Evolutionary conservation across 2,329 filamentous ascomycete species (phyloP).

Genomic region (Colletotrichum spinosum): DNA sequence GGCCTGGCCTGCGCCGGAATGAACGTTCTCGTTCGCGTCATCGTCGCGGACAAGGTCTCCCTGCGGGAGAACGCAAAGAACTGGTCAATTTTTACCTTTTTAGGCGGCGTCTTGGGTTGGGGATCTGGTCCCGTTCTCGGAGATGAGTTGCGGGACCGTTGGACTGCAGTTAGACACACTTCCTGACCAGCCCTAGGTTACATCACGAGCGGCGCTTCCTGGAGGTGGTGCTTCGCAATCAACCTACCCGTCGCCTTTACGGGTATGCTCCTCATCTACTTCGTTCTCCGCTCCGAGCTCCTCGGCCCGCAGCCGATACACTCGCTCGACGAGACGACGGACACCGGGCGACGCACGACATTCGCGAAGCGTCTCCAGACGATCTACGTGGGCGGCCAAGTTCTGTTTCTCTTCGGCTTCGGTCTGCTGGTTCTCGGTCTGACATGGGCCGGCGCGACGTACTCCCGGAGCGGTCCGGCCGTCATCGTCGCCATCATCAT

Average conservation of each 20-base stretch:
- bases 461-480: slow-evolving; percentile 61
- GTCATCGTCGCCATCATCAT: slow-evolving; percentile 62
- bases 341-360: slow-evolving; percentile 44
- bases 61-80: slow-evolving; percentile 71
- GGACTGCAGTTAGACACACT: too few relatives aligned
- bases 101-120: slow-evolving; percentile 67
- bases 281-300: slow-evolving; percentile 69
- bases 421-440: slow-evolving; percentile 66
- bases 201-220: slow-evolving; percentile 61
- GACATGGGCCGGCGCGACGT: slow-evolving; percentile 67
- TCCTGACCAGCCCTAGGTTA: slow-evolving; percentile 48
- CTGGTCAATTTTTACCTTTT: slow-evolving; percentile 70
- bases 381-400: slow-evolving; percentile 66
- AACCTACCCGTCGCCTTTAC: slow-evolving; percentile 67
- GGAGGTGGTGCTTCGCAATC: slow-evolving; percentile 76
- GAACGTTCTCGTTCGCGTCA: too few relatives aligned
- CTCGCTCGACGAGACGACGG: slow-evolving; percentile 55
- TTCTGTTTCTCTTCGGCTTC: slow-evolving; percentile 66
- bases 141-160: slow-evolving; percentile 43
- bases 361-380: slow-evolving; percentile 63
- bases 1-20: too few relatives aligned
- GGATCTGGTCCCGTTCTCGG: slow-evolving; percentile 72
- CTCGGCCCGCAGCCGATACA: slow-evolving; percentile 62
- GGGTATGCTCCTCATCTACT: slow-evolving; percentile 64
- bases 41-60: slow-evolving; percentile 68